A percentile compares a stretch with the other conserved stretches of the same genome.
Evolutionary conservation across 352 stramenopile species (phyloP).

Genomic region (Pythium volutum): DNA sequence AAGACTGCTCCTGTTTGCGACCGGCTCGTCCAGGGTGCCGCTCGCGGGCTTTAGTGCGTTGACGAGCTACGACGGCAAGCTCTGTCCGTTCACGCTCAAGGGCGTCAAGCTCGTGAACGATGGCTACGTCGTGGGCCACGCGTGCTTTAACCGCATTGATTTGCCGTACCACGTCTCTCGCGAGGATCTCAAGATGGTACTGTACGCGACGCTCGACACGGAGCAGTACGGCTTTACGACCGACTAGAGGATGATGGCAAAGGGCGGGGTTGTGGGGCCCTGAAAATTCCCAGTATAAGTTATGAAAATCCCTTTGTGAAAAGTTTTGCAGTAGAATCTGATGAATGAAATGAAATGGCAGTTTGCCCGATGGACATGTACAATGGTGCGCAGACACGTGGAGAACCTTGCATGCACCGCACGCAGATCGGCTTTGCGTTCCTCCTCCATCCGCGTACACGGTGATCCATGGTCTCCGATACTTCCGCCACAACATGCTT

Average conservation of each 20-base stretch:
- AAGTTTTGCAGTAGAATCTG: too few species aligned
- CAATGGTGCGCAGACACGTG: too few species aligned
- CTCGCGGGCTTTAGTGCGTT: conserved; percentile 70
- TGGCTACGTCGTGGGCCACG: conserved; percentile 24
- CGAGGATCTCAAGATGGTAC: conserved; percentile 57
- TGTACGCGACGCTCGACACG: conserved; percentile 45
- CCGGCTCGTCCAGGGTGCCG: conserved; percentile 72
- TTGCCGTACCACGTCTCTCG: conserved; percentile 90
- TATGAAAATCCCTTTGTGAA: conserved; percentile 2
- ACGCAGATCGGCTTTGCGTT: too few species aligned
- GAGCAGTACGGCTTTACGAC: conserved; percentile 67
- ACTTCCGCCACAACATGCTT: too few species aligned
- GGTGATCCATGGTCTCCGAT: too few species aligned
- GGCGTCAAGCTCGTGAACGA: conserved; percentile 23
- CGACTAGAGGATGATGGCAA: conserved; percentile 18
- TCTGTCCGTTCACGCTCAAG: conserved; percentile 78
- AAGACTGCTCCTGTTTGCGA: conserved; percentile 78
- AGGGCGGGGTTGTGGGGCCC: neutral
- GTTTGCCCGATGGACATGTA: too few species aligned
- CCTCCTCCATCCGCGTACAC: too few species aligned
- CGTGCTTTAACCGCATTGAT: conserved; percentile 87
- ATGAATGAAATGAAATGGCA: too few species aligned
- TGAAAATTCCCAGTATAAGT: conserved; percentile 9
- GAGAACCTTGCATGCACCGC: too few species aligned
- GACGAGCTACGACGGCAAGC: conserved; percentile 74